Base-by-base conservation (phyloP, 2,329 filamentous ascomycete genomes). In the Immersiporthe knoxdaviesiana region DNA sequence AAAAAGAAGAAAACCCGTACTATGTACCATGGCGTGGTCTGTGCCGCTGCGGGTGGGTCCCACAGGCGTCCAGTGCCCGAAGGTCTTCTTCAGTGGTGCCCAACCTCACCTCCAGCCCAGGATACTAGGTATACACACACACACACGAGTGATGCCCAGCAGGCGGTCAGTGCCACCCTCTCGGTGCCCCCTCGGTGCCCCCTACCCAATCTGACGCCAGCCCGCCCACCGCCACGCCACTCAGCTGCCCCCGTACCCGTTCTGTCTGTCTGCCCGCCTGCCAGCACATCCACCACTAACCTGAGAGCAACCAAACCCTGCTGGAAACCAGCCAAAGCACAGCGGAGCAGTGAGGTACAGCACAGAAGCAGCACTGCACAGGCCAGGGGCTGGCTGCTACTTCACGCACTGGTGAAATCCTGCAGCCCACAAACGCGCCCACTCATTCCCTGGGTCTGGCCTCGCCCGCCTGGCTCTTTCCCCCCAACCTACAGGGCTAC, bases 401-500 rank as follows among this genome's bases (percentile, higher is more conserved):
- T 30, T n/a, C 24, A 58, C 54, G 54, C 56, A 59, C 56, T n/a
- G 32, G 30, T 59, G 56, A 37, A 37, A 59, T 59, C 56, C 56
- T 59, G 32, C 56, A 59, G 56, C 32, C 56, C 56, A 59, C 54
- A 30, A 30, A 21, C 54, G 4, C 30, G 30, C 54, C 54, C 54
- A 59, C 32, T 30, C 32, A 24, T 27, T 30, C 52, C 32, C n/a
- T 56, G 24, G 35, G 52, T 56, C 52, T 58, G 54, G 54, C 30
- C 27, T 58, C 24, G 54, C 54, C 54, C 18, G 54, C 12, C 54
- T n/a, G 50, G 24, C 52, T 54, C 37, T 12, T 37, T 11, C 24
- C 8, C 63, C 64, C 70, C 70, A 71, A 69, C 67, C 73, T 68
- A 69, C 69, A 69, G 37, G 61, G 41, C 27, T 52, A 68, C 71